These are phyloP conservation scores for Fragaria ananassa DNA, from an alignment of 306 rosid genomes.

Conservation along the genomic window DNA sequence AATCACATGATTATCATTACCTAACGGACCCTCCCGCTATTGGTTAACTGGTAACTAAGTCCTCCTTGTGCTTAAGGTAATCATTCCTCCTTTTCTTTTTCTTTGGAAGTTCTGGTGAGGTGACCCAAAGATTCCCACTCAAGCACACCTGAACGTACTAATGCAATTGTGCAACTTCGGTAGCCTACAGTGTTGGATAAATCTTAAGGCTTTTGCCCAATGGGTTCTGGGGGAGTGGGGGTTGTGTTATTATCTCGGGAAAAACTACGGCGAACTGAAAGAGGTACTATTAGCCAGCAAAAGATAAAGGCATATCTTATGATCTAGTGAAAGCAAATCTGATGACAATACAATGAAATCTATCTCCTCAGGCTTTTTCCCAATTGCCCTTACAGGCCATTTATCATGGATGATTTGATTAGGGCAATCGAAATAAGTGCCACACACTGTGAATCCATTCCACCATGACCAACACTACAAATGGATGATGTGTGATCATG, in stretches of 20 bases:
- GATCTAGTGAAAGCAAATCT: not conserved
- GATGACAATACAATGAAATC: slow-evolving; percentile 7
- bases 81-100: not conserved
- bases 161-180: not conserved
- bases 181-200: not conserved
- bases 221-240: not conserved
- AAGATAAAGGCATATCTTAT: slow-evolving; percentile 2
- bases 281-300: not conserved
- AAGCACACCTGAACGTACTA: not conserved
- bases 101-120: not conserved
- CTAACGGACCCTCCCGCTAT: not conserved
- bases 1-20: not conserved
- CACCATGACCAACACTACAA: not conserved
- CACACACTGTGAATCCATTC: not conserved
- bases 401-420: slow-evolving; percentile 13
- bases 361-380: not conserved
- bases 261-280: not conserved
- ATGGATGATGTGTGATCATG: not conserved
- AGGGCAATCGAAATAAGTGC: slow-evolving; percentile 15
- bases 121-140: slow-evolving; percentile 12
- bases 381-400: slow-evolving; percentile 5
- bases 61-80: not conserved
- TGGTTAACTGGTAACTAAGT: not conserved
- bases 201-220: not conserved
- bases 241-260: not conserved